Evolutionary conservation across 345 rosid genomes (phyloP).

Genomic region (Aquilaria yunnanensis): DNA sequence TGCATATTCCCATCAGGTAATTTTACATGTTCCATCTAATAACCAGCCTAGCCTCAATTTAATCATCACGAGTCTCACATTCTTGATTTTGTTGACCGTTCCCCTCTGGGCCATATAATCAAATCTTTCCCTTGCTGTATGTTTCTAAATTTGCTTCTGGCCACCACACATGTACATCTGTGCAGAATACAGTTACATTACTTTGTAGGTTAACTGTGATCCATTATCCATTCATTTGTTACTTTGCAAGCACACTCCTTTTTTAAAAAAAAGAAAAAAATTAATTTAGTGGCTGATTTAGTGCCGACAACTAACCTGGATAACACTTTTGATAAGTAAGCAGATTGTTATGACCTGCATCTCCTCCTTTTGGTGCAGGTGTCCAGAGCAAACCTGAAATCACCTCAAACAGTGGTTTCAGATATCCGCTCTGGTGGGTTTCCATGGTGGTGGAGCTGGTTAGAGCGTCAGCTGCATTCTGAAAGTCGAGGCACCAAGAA

Average conservation of each 20-base stretch:
- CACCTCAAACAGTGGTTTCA: slow-evolving; percentile 28
- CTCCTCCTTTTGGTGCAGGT: slow-evolving; percentile 25
- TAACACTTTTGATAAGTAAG: neutral
- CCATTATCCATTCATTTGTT: neutral
- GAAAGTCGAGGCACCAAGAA: slow-evolving; percentile 38
- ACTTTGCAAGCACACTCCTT: neutral
- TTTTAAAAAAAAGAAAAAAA: too few relatives aligned
- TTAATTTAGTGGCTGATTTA: too few relatives aligned
- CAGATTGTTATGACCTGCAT: neutral
- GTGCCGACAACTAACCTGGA: too few relatives aligned
- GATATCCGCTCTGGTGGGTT: slow-evolving; percentile 54
- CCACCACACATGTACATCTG: too few relatives aligned
- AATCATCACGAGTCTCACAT: neutral
- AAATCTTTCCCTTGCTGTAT: neutral
- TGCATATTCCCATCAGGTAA: slow-evolving; percentile 87
- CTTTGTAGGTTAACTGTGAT: neutral
- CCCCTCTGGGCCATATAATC: neutral
- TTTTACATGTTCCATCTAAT: slow-evolving; percentile 5
- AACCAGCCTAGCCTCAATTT: neutral
- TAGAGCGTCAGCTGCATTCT: slow-evolving; percentile 58
- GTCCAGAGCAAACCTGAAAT: slow-evolving; percentile 54
- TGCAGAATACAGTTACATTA: too few relatives aligned
- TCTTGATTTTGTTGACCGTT: neutral
- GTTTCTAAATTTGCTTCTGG: neutral
- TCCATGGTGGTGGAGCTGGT: slow-evolving; percentile 99